Conservation (phyloP, 805 yeast genomes). For the Metschnikowia baotianmanensis region DNA sequence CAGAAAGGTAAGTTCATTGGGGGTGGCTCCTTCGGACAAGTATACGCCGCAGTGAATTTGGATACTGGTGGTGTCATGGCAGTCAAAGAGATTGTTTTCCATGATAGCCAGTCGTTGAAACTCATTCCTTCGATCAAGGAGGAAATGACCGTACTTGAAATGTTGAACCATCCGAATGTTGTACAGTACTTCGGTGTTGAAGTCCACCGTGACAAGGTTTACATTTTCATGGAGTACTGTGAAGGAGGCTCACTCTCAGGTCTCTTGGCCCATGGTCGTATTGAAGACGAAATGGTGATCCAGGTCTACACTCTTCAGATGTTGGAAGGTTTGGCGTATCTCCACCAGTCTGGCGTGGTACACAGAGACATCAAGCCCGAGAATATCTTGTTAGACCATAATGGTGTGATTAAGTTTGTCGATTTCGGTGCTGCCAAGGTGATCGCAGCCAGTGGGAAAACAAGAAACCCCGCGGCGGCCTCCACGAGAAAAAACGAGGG, state of each 20-base stretch:
- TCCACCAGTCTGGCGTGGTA: constrained; percentile 93
- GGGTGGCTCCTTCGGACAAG: constrained; percentile 94
- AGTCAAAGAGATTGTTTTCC: constrained; percentile 90
- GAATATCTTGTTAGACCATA: constrained; percentile 82
- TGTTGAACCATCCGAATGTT: constrained; percentile 92
- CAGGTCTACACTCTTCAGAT: constrained; percentile 88
- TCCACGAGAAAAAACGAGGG: constrained; percentile 5
- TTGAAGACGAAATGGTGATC: constrained; percentile 90
- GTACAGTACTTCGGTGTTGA: constrained; percentile 97
- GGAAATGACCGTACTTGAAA: constrained; percentile 94
- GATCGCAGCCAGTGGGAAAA: constrained; percentile 58
- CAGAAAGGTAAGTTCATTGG: constrained; percentile 93
- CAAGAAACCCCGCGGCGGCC: constrained; percentile 23
- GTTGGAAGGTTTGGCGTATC: constrained; percentile 92
- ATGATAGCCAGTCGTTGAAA: constrained; percentile 80
- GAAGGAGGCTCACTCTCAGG: constrained; percentile 92
- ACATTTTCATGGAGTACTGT: constrained; percentile 96
- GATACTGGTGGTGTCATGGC: constrained; percentile 97
- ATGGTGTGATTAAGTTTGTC: constrained; percentile 91
- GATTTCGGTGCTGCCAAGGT: constrained; percentile 98
- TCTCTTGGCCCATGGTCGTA: constrained; percentile 83
- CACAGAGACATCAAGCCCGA: constrained; percentile 97
- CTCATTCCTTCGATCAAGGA: constrained; percentile 86
- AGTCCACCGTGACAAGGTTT: constrained; percentile 92
- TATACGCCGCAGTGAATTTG: constrained; percentile 84